Evolutionary conservation across 768 basidiomycete genomes (phyloP).

Genomic region (Pulveroboletus sp.): DNA sequence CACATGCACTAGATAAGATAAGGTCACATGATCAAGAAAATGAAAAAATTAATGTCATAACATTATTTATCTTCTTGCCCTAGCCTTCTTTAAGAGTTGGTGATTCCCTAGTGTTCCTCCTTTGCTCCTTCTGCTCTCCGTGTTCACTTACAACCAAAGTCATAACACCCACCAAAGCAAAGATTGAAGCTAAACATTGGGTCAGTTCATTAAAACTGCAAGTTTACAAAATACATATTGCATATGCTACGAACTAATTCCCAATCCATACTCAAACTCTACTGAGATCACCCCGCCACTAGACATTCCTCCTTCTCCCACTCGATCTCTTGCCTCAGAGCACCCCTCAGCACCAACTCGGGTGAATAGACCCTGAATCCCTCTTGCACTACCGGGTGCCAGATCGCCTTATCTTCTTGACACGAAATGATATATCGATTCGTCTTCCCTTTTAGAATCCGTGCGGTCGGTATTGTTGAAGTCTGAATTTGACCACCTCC

Average conservation of each 20-base stretch:
- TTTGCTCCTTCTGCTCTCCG: no score
- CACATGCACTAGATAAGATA: no score
- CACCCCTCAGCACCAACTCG: slow-evolving; percentile 61
- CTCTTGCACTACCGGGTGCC: slow-evolving; percentile 53
- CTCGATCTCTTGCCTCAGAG: slow-evolving; percentile 61
- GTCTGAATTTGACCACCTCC: slow-evolving; percentile 68
- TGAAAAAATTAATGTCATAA: no score
- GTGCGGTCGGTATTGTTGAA: slow-evolving; percentile 45
- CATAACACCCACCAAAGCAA: no score
- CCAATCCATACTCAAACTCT: neutral
- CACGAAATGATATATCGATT: slow-evolving; percentile 64
- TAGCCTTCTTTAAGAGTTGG: no score
- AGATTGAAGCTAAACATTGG: no score
- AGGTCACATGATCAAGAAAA: no score
- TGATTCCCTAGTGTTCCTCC: no score
- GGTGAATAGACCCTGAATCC: slow-evolving; percentile 59
- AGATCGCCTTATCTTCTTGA: slow-evolving; percentile 56
- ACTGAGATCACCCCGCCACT: slow-evolving; percentile 8
- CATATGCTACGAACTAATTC: neutral
- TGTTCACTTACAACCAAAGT: no score
- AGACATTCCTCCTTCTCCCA: slow-evolving; percentile 45
- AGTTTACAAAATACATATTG: no score
- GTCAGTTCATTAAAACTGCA: no score
- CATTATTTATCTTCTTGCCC: no score
- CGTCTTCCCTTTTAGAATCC: slow-evolving; percentile 46